Evolutionary conservation across 2,329 filamentous ascomycete species (phyloP), one percentile per base, ranked within the genome.

Genomic region (Phaeosphaeria sp.): DNA sequence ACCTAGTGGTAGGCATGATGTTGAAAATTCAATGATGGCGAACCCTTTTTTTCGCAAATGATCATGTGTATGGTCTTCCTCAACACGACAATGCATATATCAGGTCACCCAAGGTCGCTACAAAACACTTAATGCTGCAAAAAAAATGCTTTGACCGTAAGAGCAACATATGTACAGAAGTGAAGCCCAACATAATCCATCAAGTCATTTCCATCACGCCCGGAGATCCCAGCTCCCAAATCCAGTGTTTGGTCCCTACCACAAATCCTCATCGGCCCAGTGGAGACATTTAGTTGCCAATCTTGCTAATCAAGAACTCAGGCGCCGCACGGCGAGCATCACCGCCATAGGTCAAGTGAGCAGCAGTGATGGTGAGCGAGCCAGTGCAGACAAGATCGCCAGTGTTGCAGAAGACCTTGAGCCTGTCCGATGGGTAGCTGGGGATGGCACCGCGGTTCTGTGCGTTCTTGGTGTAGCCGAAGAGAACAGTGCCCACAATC

Each of bases 381-480:
- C 77, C 77, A 17, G 53, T 42, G 54, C 77, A 79, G 3, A 79
- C 77, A 1, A 68, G 54, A 59, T 79, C 77, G 1, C 65, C 67
- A 2, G 50, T 44, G 6, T 72, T 74, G 57, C 77, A 80, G 61
- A 72, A 77, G 8, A 79, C 73, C 59, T 72, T 65, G 20, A 77
- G 55, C 49, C 74, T 69, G 7, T 64, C 66, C 4, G 57, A 27
- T 2, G 77, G 75, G 51, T 75, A 79, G 45, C 64, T 64, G 1
- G 67, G 63, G 45, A 80, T 78, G 11, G 63, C 58, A 13, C 77
- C 76, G 25, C 56, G 53, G 50, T 78, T 76, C 64, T 79, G 77
- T 51, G 53, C 48, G 51, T 79, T 79, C 59, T 72, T 69, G 6
- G 78, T 79, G 65, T 80, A 77, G 13, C 78, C 77, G 48, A 77